phyloP scores from a whole-genome alignment of 768 basidiomycete species.

The Suillus occidentalis region DNA sequence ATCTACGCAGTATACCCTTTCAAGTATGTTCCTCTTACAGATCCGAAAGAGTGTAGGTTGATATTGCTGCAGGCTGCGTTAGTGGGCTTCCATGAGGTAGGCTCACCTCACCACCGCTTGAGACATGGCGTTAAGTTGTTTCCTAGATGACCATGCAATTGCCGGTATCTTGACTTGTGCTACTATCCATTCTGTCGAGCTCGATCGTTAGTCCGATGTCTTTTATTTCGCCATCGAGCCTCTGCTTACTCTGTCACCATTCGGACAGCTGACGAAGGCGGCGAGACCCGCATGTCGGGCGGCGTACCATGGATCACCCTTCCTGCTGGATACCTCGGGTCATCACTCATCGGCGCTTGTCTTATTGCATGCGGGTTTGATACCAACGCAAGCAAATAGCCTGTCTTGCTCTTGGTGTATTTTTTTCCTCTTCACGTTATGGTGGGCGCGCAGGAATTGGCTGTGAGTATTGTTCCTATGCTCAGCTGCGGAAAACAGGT shows the following conservation, averaged over 20 bases:
- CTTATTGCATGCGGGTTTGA: constrained; percentile 89
- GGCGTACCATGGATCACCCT: constrained; percentile 81
- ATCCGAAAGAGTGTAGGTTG: neutral
- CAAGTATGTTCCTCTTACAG: constrained; percentile 61
- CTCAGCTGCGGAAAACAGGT: neutral
- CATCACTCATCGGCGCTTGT: constrained; percentile 81
- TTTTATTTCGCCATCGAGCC: neutral
- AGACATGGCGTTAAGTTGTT: constrained; percentile 2
- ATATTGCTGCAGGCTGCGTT: constrained; percentile 51
- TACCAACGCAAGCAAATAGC: constrained; percentile 88
- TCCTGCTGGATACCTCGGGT: constrained; percentile 85
- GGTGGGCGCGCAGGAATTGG: constrained; percentile 81
- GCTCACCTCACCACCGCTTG: constrained; percentile 4
- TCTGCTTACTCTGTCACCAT: constrained; percentile 13
- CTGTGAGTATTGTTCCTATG: constrained; percentile 48
- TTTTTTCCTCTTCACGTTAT: constrained; percentile 86
- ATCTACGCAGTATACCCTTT: constrained; percentile 75
- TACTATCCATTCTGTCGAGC: constrained; percentile 79
- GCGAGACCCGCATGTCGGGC: constrained; percentile 83
- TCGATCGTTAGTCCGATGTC: constrained; percentile 66
- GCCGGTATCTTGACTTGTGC: constrained; percentile 82
- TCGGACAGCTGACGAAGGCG: constrained; percentile 78
- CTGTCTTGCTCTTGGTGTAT: constrained; percentile 73
- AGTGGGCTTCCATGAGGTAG: constrained; percentile 90
- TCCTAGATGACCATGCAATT: constrained; percentile 81